These are phyloP conservation scores for Pestalotiopsis sp. DNA, from an alignment of 2,329 filamentous ascomycete species.

Conservation along the genomic window DNA sequence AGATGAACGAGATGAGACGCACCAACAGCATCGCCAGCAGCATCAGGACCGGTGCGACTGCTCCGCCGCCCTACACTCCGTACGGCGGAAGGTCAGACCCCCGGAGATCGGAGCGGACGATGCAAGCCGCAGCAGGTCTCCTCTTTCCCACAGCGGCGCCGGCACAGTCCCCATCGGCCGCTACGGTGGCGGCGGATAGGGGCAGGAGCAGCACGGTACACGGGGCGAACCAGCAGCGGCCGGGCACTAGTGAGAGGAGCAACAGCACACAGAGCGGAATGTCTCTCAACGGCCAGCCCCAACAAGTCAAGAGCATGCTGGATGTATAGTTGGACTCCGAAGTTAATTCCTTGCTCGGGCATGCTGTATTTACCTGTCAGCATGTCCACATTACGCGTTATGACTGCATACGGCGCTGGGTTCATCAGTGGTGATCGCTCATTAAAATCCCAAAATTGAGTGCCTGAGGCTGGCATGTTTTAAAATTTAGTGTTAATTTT, in stretches of 20 bases:
- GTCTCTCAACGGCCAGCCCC: constrained; percentile 51
- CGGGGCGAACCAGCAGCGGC: background rate
- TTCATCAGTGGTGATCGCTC: background rate
- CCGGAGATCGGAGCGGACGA: constrained; percentile 45
- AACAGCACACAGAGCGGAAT: constrained; percentile 48
- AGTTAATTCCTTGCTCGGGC: background rate
- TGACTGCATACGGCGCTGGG: constrained; percentile 4
- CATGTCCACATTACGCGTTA: background rate
- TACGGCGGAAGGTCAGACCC: constrained; percentile 47
- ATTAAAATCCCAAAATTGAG: background rate
- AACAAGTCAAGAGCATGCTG: constrained; percentile 60
- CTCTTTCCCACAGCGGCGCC: constrained; percentile 48
- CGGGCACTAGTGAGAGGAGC: constrained; percentile 39
- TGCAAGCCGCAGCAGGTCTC: constrained; percentile 45
- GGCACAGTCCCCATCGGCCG: constrained; percentile 26
- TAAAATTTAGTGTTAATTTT: background rate
- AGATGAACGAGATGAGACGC: constrained; percentile 41
- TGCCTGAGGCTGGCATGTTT: background rate
- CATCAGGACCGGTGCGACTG: constrained; percentile 27
- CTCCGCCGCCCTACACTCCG: constrained; percentile 29
- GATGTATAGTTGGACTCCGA: constrained; percentile 45
- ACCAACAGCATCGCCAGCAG: constrained; percentile 27
- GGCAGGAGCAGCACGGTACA: constrained; percentile 15
- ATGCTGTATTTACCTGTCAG: background rate
- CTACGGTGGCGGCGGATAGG: constrained; percentile 36